Evolutionary conservation across 129 eudicot species (phyloP).

Genomic region (Smallanthus sonchifolius): DNA sequence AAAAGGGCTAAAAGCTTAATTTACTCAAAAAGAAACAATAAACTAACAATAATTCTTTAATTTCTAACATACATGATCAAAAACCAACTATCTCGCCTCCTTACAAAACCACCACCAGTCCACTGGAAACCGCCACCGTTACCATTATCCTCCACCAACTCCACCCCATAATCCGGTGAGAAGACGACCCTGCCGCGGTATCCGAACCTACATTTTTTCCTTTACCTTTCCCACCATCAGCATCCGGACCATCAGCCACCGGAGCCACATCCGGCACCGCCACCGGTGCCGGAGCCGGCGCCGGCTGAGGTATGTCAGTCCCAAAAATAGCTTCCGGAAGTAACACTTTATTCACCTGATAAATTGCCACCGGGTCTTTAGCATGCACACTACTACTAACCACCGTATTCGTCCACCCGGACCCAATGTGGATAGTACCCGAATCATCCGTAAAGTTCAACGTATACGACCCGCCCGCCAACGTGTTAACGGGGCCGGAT

Average conservation of each 20-base stretch:
- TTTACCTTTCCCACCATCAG: slow-evolving; percentile 23
- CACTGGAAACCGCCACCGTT: slow-evolving; percentile 29
- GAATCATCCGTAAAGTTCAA: slow-evolving; percentile 59
- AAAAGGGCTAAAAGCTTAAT: too few species aligned
- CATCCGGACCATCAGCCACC: slow-evolving; percentile 50
- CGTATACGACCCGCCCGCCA: slow-evolving; percentile 57
- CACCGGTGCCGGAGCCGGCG: slow-evolving; percentile 67
- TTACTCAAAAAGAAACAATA: too few species aligned
- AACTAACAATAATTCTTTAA: too few species aligned
- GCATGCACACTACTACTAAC: slow-evolving; percentile 67
- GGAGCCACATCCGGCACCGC: slow-evolving; percentile 43
- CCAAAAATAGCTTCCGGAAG: slow-evolving; percentile 83
- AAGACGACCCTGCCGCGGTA: slow-evolving; percentile 22
- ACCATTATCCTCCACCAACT: slow-evolving; percentile 24
- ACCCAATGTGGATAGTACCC: slow-evolving; percentile 48
- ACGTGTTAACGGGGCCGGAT: slow-evolving; percentile 45
- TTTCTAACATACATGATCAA: not conserved
- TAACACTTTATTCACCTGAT: slow-evolving; percentile 64
- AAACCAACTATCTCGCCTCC: not conserved
- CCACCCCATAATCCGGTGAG: slow-evolving; percentile 17
- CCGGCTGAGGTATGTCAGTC: slow-evolving; percentile 60
- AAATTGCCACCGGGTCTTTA: slow-evolving; percentile 66
- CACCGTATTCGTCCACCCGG: slow-evolving; percentile 70
- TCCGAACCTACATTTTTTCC: slow-evolving; percentile 5
- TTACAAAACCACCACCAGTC: slow-evolving; percentile 34